These are phyloP conservation scores for Wallacemonas collosoma DNA, from an alignment of 208 protist genomes.

Conservation along the genomic window DNA sequence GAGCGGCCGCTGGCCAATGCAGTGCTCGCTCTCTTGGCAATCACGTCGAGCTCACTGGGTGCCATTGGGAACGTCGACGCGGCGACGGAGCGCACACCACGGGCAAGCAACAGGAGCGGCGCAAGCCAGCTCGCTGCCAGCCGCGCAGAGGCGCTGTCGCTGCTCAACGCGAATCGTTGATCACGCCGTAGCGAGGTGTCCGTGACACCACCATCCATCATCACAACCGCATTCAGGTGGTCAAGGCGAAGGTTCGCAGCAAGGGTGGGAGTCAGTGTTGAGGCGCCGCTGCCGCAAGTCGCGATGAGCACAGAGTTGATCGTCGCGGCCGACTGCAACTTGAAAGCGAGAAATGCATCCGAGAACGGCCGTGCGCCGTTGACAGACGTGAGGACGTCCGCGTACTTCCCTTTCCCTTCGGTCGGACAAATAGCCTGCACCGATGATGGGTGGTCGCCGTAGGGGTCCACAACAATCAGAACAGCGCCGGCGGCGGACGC, in stretches of 20 bases:
- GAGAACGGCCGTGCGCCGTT: constrained; percentile 34
- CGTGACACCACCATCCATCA: constrained; percentile 51
- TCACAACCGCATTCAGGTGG: constrained; percentile 44
- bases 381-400: constrained; percentile 42
- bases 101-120: constrained; percentile 62
- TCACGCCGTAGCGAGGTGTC: constrained; percentile 57
- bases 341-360: constrained; percentile 39
- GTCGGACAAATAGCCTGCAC: constrained; percentile 31
- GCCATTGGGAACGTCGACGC: constrained; percentile 45
- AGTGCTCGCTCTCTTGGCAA: constrained; percentile 41
- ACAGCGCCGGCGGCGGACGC: constrained; percentile 6
- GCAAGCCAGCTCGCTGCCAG: constrained; percentile 40
- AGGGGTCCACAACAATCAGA: constrained; percentile 64
- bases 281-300: background rate
- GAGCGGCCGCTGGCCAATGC: constrained; percentile 41
- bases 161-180: constrained; percentile 41
- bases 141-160: background rate
- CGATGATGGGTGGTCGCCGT: constrained; percentile 53
- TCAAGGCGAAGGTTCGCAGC: constrained; percentile 44
- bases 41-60: constrained; percentile 33
- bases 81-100: constrained; percentile 62
- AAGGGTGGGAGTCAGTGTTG: constrained; percentile 26
- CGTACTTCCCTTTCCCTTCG: constrained; percentile 38
- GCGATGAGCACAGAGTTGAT: constrained; percentile 17
- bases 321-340: constrained; percentile 24